Conservation (phyloP, 495 filamentous ascomycete species). For the Cetradonia linearis region DNA sequence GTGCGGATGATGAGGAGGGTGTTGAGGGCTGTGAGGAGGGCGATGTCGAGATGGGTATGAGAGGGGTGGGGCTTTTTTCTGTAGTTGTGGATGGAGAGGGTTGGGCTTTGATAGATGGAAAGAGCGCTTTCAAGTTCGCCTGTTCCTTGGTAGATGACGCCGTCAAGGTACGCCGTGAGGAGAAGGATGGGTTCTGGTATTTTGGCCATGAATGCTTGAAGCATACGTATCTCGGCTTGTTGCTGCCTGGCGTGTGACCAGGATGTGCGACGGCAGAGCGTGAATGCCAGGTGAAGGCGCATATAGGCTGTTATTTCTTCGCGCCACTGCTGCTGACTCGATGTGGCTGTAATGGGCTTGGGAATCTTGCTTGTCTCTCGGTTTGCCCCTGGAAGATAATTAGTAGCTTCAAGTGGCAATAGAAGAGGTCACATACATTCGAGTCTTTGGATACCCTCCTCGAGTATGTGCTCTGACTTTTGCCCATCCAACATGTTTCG, state of each 20-base stretch:
- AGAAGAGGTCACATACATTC: slow-evolving; percentile 35
- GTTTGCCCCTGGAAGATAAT: slow-evolving; percentile 20
- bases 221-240: slow-evolving; percentile 34
- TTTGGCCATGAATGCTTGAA: slow-evolving; percentile 30
- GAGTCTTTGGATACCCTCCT: slow-evolving; percentile 51
- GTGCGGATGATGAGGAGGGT: slow-evolving; percentile 70
- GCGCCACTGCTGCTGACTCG: slow-evolving; percentile 43
- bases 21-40: slow-evolving; percentile 72
- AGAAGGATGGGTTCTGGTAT: slow-evolving; percentile 34
- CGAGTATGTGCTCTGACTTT: slow-evolving; percentile 56
- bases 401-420: background rate
- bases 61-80: slow-evolving; percentile 35
- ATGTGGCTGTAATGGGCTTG: slow-evolving; percentile 38
- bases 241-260: slow-evolving; percentile 45
- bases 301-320: slow-evolving; percentile 45
- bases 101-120: slow-evolving; percentile 49
- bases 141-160: slow-evolving; percentile 67
- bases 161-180: slow-evolving; percentile 56
- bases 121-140: slow-evolving; percentile 60
- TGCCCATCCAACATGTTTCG: slow-evolving; percentile 52
- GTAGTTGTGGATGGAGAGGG: slow-evolving; percentile 43
- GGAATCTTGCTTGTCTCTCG: slow-evolving; percentile 33
- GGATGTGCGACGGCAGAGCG: slow-evolving; percentile 50
- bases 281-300: slow-evolving; percentile 49
- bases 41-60: slow-evolving; percentile 57